Conservation (phyloP, 805 yeast species). For the Yamadazyma olivae region DNA sequence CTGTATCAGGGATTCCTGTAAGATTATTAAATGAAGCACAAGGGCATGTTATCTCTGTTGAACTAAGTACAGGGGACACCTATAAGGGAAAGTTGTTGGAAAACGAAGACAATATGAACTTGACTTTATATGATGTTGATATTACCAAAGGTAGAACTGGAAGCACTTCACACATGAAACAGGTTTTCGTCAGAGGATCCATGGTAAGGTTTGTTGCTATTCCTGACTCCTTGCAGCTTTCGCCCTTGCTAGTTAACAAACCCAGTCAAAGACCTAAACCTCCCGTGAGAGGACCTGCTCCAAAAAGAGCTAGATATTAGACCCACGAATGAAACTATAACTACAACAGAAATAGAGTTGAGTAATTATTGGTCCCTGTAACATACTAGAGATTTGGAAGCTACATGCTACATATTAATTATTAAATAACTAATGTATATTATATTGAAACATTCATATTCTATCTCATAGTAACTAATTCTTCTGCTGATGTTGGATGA, state of each 20-base stretch:
- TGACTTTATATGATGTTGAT: conserved; percentile 77
- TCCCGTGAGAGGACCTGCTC: conserved; percentile 62
- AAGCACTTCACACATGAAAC: conserved; percentile 68
- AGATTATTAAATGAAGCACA: conserved; percentile 83
- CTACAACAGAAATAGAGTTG: too few relatives aligned
- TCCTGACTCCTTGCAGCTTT: conserved; percentile 84
- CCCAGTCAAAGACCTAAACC: conserved; percentile 63
- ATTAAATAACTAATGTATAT: too few relatives aligned
- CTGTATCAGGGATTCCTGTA: conserved; percentile 74
- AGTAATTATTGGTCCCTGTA: too few relatives aligned
- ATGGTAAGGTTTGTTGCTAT: conserved; percentile 79
- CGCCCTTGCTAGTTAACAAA: conserved; percentile 78
- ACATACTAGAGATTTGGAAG: too few relatives aligned
- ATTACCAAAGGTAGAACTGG: conserved; percentile 73
- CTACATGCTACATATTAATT: too few relatives aligned
- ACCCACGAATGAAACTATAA: too few relatives aligned
- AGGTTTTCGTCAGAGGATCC: conserved; percentile 89
- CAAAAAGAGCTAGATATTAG: conserved; percentile 27
- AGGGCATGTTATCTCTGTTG: conserved; percentile 84
- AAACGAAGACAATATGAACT: conserved; percentile 93
- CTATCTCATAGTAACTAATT: conserved; percentile 75
- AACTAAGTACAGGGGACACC: conserved; percentile 78
- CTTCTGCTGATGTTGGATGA: conserved; percentile 98
- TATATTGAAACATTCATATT: too few relatives aligned
- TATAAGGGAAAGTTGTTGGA: conserved; percentile 85